These are phyloP conservation scores for Clarireedia hainanense DNA, from an alignment of 2,329 filamentous ascomycete species.

Conservation along the genomic window DNA sequence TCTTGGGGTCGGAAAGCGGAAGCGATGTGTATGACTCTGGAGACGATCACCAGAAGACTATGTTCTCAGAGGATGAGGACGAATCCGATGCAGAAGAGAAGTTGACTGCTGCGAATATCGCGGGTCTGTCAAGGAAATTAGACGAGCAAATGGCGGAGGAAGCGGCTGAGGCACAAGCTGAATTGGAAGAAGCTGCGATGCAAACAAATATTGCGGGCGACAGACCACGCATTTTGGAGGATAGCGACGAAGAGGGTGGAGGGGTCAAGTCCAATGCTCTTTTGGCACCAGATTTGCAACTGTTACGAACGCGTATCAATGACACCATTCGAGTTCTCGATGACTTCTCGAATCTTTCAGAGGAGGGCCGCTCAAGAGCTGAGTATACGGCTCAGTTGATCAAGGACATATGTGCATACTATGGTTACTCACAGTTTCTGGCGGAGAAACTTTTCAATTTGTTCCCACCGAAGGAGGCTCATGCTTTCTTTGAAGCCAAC, in stretches of 20 bases:
- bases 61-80: conserved; percentile 95
- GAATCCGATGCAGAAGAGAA: conserved; percentile 82
- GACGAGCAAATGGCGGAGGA: conserved; percentile 72
- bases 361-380: conserved; percentile 71
- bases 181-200: conserved; percentile 75
- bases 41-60: conserved; percentile 53
- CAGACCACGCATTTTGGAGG: conserved; percentile 56
- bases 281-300: conserved; percentile 81
- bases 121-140: conserved; percentile 76
- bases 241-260: conserved; percentile 53
- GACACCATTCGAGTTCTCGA: conserved; percentile 89
- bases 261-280: conserved; percentile 53
- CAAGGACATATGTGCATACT: conserved; percentile 92
- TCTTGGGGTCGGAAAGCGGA: conserved; percentile 35
- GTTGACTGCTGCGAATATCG: conserved; percentile 93
- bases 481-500: conserved; percentile 98
- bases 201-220: conserved; percentile 91
- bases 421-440: conserved; percentile 91
- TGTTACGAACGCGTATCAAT: conserved; percentile 81
- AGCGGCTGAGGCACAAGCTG: conserved; percentile 73
- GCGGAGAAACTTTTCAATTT: conserved; percentile 92
- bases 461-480: conserved; percentile 87
- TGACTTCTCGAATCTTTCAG: conserved; percentile 74
- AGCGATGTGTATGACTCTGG: conserved; percentile 39
- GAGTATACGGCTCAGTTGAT: conserved; percentile 85